A percentile compares a stretch with the other conserved stretches of the same genome.
phyloP scores from a whole-genome alignment of 352 stramenopile genomes.

The Phytophthora palmivora region DNA sequence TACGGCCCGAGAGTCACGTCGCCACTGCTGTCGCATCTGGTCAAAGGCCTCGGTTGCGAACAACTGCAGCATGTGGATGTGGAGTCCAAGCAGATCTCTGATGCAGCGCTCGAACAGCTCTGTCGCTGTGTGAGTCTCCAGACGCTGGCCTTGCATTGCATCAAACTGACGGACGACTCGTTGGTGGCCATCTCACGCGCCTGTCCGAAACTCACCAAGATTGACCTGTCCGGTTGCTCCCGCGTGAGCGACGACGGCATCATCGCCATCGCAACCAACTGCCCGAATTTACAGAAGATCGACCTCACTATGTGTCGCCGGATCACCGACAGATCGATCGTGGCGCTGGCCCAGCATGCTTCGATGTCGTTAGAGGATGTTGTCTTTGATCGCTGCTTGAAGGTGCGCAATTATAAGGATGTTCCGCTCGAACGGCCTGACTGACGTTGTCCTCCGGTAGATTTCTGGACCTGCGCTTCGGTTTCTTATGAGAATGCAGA shows the following conservation, averaged over 20 bases:
- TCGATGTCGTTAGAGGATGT: constrained; percentile 47
- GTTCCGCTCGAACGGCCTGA: constrained; percentile 2
- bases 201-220: constrained; percentile 45
- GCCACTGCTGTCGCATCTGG: constrained; percentile 48
- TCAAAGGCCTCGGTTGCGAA: constrained; percentile 43
- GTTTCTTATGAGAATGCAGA: constrained; percentile 66
- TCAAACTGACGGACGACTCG: constrained; percentile 72
- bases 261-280: constrained; percentile 65
- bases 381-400: constrained; percentile 68
- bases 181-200: constrained; percentile 50
- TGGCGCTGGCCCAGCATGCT: constrained; percentile 53
- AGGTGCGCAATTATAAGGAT: constrained; percentile 37
- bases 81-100: constrained; percentile 79
- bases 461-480: constrained; percentile 64
- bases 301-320: constrained; percentile 86
- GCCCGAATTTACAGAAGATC: constrained; percentile 52
- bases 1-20: constrained; percentile 67
- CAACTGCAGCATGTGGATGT: constrained; percentile 61
- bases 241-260: constrained; percentile 83
- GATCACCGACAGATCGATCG: constrained; percentile 73
- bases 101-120: constrained; percentile 51
- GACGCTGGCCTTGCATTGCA: constrained; percentile 63
- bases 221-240: constrained; percentile 82
- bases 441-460: constrained; percentile 31
- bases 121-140: constrained; percentile 43